Evolutionary conservation across 202 grass and related monocot genomes (phyloP).

Genomic region (Digitaria exilis): DNA sequence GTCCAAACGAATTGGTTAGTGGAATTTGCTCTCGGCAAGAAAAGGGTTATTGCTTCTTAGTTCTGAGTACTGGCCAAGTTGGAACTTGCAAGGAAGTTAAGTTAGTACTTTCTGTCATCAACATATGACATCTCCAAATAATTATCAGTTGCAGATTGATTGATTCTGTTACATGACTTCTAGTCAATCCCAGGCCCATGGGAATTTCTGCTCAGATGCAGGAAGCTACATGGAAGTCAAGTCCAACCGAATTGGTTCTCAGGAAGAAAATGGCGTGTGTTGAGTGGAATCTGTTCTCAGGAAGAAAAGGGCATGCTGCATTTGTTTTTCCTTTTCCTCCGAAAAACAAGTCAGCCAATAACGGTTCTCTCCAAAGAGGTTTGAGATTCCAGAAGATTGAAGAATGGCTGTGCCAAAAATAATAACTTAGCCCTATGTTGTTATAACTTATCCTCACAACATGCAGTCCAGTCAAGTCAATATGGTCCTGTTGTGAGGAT

Average conservation of each 20-base stretch:
- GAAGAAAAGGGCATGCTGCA: not conserved
- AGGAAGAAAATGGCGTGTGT: not conserved
- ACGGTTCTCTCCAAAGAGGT: not conserved
- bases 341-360: not conserved
- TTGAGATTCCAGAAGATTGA: not conserved
- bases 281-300: not conserved
- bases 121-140: not conserved
- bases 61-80: not conserved
- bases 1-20: not conserved
- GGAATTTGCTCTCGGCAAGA: not conserved
- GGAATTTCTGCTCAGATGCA: not conserved
- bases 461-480: not conserved
- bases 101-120: not conserved
- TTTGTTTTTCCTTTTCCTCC: not conserved
- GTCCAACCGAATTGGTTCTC: not conserved
- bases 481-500: not conserved
- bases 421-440: not conserved
- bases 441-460: not conserved
- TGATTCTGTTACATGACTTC: not conserved
- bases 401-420: not conserved
- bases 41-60: not conserved
- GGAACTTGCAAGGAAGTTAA: conserved; percentile 4
- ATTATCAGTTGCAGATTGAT: not conserved
- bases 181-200: not conserved
- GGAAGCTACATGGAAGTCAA: conserved; percentile 5